Evolutionary conservation across 1,139 yeast species (phyloP), one percentile per base, ranked within the genome.

Genomic region (Yamadazyma triangularis): DNA sequence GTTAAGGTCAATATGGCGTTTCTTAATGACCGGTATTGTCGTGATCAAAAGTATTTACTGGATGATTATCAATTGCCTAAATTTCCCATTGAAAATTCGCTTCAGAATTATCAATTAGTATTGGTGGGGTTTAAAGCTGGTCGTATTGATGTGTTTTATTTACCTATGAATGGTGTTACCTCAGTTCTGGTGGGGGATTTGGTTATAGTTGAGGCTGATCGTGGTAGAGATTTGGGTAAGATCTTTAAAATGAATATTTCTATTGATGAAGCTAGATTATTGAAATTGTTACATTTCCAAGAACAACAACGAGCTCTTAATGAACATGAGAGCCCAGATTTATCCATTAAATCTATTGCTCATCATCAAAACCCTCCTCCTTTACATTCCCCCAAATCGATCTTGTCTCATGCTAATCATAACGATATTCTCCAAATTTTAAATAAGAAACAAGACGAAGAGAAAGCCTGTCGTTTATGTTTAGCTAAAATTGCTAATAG

Each of bases 151-250:
- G 84, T 89, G 3, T 79, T 87, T 44, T 81, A 82, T 45, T 61
- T 81, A 11, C 81, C 89, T 2, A 58, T 62, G 13, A 47, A 50
- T 40, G 36, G 36, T 15, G 5, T 15, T 8, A 25, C n/a, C 5
- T 38, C 44, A 24, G 44, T 60, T 24, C 64, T 70, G 28, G 59
- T 75, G 12, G 84, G 85, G 16, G 96, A 88, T 53, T 70, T 88
- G 51, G 96, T 91, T 10, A 80, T 89, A 43, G 96, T 89, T 23
- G 97, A 91, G 55, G 98, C 97, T n/a, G 98, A 91, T 53, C 70
- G 98, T 30, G 98, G 98, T 25, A 70, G 84, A 31, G 98, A 91
- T 60, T 63, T 91, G 41, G 97, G 96, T 15, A 76, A 79, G 47
- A 77, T 91, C 25, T 73, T 80, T 22, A 79, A 77, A 42, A 69